These are phyloP conservation scores for Dryadomyces sulphureus DNA, from an alignment of 2,329 filamentous ascomycete genomes.

Conservation along the genomic window DNA sequence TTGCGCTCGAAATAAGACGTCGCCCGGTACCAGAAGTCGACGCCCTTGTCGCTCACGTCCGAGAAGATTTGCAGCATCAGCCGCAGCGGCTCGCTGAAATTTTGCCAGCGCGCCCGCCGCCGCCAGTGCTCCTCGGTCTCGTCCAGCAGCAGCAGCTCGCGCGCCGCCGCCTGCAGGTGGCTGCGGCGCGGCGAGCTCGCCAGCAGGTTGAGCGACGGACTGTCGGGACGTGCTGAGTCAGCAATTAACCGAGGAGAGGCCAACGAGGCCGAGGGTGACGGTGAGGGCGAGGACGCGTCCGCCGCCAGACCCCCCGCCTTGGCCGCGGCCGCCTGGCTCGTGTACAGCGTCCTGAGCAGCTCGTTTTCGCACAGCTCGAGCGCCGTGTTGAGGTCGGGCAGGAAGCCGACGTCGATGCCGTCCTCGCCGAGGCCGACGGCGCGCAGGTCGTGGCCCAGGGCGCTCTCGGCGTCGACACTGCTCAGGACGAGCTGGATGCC, in stretches of 20 bases:
- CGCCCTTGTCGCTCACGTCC: slow-evolving; percentile 68
- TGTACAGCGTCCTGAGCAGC: slow-evolving; percentile 67
- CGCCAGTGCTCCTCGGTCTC: slow-evolving; percentile 45
- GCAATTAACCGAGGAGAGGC: slow-evolving; percentile 35
- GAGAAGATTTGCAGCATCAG: slow-evolving; percentile 94
- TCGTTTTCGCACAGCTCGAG: slow-evolving; percentile 93
- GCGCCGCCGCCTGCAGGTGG: slow-evolving; percentile 66
- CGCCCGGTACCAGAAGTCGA: slow-evolving; percentile 88
- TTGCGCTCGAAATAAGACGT: slow-evolving; percentile 59
- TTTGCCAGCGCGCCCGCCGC: slow-evolving; percentile 57
- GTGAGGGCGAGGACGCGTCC: background rate
- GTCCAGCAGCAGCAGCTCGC: slow-evolving; percentile 59
- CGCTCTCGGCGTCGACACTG: slow-evolving; percentile 60
- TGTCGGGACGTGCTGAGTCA: slow-evolving; percentile 9
- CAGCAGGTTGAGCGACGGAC: slow-evolving; percentile 22
- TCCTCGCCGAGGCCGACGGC: slow-evolving; percentile 71
- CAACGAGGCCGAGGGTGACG: too few relatives aligned
- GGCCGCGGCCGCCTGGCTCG: slow-evolving; percentile 41
- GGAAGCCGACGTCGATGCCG: slow-evolving; percentile 60
- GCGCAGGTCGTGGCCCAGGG: slow-evolving; percentile 63
- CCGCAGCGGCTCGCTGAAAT: slow-evolving; percentile 78
- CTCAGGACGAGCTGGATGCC: slow-evolving; percentile 72
- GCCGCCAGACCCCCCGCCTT: background rate
- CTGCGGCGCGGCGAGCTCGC: slow-evolving; percentile 70
- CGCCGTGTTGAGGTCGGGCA: slow-evolving; percentile 82